Conservation (phyloP, 176 grass and related monocot genomes). For the Dendrocalamus sinicus region DNA sequence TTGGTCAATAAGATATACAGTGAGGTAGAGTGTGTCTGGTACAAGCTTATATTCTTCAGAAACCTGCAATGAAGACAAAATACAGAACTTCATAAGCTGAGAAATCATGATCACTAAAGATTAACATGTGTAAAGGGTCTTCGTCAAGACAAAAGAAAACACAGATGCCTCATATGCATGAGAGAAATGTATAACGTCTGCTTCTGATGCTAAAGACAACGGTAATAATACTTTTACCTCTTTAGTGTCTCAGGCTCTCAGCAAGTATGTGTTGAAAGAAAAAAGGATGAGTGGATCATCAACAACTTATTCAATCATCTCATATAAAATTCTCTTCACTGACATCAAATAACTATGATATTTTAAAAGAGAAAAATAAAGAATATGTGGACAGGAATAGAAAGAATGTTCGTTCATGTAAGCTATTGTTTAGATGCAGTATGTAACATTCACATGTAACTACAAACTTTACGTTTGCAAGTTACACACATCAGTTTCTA, state of each 20-base stretch:
- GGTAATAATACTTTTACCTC: neutral
- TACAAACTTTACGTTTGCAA: conserved; percentile 10
- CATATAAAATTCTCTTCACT: conserved; percentile 30
- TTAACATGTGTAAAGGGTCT: conserved; percentile 6
- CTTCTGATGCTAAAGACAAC: conserved; percentile 20
- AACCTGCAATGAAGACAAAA: conserved; percentile 57
- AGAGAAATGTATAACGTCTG: conserved; percentile 7
- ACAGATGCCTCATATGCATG: neutral
- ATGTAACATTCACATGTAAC: conserved; percentile 15
- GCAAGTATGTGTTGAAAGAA: conserved; percentile 26
- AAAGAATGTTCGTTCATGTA: conserved; percentile 7
- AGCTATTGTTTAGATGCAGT: neutral
- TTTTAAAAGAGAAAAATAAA: neutral
- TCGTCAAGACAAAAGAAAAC: conserved; percentile 22
- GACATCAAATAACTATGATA: conserved; percentile 21
- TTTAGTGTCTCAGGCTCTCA: conserved; percentile 17
- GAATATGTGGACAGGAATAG: neutral
- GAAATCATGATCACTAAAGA: conserved; percentile 18
- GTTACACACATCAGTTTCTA: neutral
- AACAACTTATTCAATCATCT: conserved; percentile 20
- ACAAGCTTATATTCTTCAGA: conserved; percentile 91
- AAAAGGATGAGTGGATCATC: conserved; percentile 12
- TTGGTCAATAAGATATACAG: conserved; percentile 76
- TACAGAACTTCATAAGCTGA: conserved; percentile 34
- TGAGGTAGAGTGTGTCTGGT: conserved; percentile 88